Evolutionary conservation across 352 stramenopile genomes (phyloP), one percentile per base, ranked within the genome.

Genomic region (Sclerospora graminicola): DNA sequence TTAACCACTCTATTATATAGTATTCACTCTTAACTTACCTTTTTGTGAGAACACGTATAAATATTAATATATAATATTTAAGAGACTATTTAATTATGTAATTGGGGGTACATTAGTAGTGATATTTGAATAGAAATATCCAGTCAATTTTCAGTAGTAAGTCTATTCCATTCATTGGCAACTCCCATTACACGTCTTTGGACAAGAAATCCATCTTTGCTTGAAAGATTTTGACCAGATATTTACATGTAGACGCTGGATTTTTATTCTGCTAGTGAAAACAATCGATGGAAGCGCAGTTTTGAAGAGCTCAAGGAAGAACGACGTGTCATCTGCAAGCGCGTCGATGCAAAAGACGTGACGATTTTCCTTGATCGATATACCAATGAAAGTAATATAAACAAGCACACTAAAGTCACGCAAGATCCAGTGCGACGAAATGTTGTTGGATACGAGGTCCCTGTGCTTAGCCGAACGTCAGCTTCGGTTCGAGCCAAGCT

Each of bases 341-440:
- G 62, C 4, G 70, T 89, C 35, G 78, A 89, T 19, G 71, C 63
- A 3, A 84, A 81, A 32, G 81, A 92, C 33, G 41, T 92, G 15
- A 90, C 81, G 0, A 84, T 90, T 34, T 92, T 92, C 31, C 43
- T 92, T 1, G 81, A 92, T 59, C 62, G 81, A 20, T 92, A 90
- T 49, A 85, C 69, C 2, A 82, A 57, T 44, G 69, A 84, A 11
- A 56, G 57, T 3, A 58, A 62, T 28, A 21, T 48, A 14, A n/a
- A n/a, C n/a, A 78, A 61, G 14, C 27, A 57, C 11, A 23, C 33
- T 10, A 42, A 26, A 26, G 21, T 7, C 15, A 60, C 44, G 9
- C 43, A 53, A 10, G 51, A 63, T 4, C 36, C 45, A 1, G 63
- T 86, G 19, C 74, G 75, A 15, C 75, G 80, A 4, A 83, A 83